phyloP scores from a whole-genome alignment of 2,329 filamentous ascomycete genomes.

The Monosporascus sp. region DNA sequence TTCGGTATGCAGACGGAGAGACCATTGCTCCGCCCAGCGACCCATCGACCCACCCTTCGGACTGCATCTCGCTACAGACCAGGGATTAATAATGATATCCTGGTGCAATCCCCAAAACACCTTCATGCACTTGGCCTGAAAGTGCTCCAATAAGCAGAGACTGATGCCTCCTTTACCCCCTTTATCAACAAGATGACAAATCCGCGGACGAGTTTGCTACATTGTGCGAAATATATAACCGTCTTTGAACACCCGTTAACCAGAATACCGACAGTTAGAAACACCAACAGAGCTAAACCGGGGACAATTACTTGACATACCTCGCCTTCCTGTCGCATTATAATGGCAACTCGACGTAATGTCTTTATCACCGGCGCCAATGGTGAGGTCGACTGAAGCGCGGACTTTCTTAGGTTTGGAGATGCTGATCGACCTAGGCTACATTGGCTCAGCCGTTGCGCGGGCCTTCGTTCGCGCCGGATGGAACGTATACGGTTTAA shows the following conservation, averaged over 20 bases:
- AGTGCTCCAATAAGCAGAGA: not conserved
- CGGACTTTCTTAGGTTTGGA: no score
- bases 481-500: conserved; percentile 39
- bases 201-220: not conserved
- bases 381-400: conserved; percentile 9
- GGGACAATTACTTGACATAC: no score
- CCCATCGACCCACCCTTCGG: not conserved
- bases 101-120: not conserved
- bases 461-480: conserved; percentile 40
- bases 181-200: not conserved
- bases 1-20: not conserved
- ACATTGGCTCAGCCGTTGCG: conserved; percentile 40
- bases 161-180: not conserved
- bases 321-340: not conserved
- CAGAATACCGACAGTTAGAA: not conserved
- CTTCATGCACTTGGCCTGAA: no score
- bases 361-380: conserved; percentile 45
- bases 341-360: conserved; percentile 1
- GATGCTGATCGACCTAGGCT: conserved; percentile 20
- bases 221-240: not conserved
- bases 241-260: not conserved
- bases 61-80: not conserved
- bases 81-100: not conserved
- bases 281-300: no score
- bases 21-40: not conserved